Conservation (phyloP, 768 basidiomycete species). For the Macrolepiota dolichaula region DNA sequence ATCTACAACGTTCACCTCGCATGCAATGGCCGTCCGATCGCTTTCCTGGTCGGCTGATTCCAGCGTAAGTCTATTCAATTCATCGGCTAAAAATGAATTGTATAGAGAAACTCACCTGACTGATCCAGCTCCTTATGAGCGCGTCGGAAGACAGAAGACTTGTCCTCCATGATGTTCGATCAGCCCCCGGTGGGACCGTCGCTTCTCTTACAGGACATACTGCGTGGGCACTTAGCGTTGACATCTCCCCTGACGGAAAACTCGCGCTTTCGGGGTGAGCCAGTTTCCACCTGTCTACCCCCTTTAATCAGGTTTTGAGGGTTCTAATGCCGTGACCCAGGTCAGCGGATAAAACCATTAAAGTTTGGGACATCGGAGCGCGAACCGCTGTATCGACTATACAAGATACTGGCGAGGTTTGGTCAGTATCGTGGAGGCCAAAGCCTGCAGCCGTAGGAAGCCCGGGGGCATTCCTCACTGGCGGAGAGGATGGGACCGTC, state of each 20-base stretch:
- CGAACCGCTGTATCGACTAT: slow-evolving; percentile 74
- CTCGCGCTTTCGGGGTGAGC: slow-evolving; percentile 79
- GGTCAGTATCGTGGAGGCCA: slow-evolving; percentile 81
- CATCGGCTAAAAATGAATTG: background rate
- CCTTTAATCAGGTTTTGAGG: background rate
- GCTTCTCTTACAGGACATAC: slow-evolving; percentile 86
- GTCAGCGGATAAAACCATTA: slow-evolving; percentile 74
- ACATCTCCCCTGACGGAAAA: slow-evolving; percentile 78
- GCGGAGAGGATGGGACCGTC: slow-evolving; percentile 72
- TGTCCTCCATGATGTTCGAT: slow-evolving; percentile 85
- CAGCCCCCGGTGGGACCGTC: slow-evolving; percentile 74
- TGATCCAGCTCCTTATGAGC: slow-evolving; percentile 70
- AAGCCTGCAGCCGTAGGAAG: slow-evolving; percentile 49
- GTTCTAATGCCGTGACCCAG: slow-evolving; percentile 1
- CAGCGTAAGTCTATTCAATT: slow-evolving; percentile 53
- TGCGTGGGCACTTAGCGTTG: slow-evolving; percentile 85
- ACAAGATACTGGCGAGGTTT: slow-evolving; percentile 78
- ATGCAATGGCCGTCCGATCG: slow-evolving; percentile 87
- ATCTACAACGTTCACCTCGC: slow-evolving; percentile 72
- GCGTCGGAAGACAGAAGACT: slow-evolving; percentile 93
- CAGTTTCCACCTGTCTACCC: background rate
- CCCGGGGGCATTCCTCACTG: slow-evolving; percentile 68
- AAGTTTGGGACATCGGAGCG: slow-evolving; percentile 82
- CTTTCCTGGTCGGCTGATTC: slow-evolving; percentile 89
- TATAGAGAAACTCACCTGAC: background rate